phyloP scores from a whole-genome alignment of 1,284 basidiomycete genomes.

The Trametes polyzona region DNA sequence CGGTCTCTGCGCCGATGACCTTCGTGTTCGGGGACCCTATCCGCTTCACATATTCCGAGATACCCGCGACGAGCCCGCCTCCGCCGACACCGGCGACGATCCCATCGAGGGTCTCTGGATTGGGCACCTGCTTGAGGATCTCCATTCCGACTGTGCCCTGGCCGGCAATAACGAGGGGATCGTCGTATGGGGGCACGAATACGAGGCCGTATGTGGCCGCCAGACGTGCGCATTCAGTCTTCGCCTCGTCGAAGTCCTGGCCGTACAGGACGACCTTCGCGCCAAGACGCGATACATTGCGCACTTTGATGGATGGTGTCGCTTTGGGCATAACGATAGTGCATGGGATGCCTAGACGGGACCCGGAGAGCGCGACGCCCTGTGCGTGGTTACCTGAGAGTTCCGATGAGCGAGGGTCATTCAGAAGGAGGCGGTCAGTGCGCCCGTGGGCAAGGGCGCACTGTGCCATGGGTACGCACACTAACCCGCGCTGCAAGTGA shows the following conservation, averaged over 20 bases:
- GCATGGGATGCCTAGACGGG: slow-evolving; percentile 87
- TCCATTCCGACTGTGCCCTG: slow-evolving; percentile 97
- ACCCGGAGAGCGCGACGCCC: slow-evolving; percentile 94
- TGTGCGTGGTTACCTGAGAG: slow-evolving; percentile 99
- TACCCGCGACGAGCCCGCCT: slow-evolving; percentile 90
- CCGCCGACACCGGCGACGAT: slow-evolving; percentile 94
- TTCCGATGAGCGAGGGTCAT: too few species aligned
- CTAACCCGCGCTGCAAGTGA: slow-evolving; percentile 97
- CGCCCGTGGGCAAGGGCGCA: not conserved
- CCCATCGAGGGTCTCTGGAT: slow-evolving; percentile 78
- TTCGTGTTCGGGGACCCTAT: slow-evolving; percentile 87
- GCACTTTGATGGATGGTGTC: slow-evolving; percentile 96
- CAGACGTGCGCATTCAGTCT: slow-evolving; percentile 90
- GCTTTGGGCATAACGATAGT: slow-evolving; percentile 98
- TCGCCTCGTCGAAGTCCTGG: slow-evolving; percentile 95
- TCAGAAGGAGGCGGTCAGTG: not conserved
- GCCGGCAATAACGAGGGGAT: slow-evolving; percentile 96
- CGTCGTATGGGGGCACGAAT: slow-evolving; percentile 97
- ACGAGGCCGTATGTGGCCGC: slow-evolving; percentile 78
- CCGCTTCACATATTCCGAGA: slow-evolving; percentile 92
- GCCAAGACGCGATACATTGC: slow-evolving; percentile 91
- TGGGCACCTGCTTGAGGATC: slow-evolving; percentile 84
- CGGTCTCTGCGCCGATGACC: slow-evolving; percentile 93
- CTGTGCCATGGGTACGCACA: slow-evolving; percentile 47
- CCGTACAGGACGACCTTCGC: slow-evolving; percentile 95